Evolutionary conservation across 2,329 filamentous ascomycete genomes (phyloP).

Genomic region (Xylariaceae sp.): DNA sequence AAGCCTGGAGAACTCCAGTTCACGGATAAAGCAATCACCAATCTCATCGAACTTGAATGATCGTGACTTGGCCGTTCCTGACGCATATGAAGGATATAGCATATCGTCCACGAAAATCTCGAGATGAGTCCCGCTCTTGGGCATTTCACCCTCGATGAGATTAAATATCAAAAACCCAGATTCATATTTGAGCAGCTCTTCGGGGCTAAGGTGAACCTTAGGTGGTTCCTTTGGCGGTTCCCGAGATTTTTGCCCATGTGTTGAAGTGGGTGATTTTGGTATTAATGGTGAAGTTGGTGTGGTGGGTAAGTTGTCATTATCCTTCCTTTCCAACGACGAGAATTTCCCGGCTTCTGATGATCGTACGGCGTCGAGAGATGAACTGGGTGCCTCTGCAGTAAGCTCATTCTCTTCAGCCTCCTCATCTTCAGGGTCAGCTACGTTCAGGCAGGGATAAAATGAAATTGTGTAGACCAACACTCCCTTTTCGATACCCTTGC

Average conservation of each 20-base stretch:
- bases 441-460: conserved; percentile 88
- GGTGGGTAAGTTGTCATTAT: conserved; percentile 35
- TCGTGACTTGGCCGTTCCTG: conserved; percentile 73
- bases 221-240: conserved; percentile 64
- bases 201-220: conserved; percentile 77
- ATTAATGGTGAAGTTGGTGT: conserved; percentile 47
- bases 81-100: conserved; percentile 86
- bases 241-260: conserved; percentile 51
- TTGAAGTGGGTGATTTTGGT: conserved; percentile 49
- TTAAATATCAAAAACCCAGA: conserved; percentile 94
- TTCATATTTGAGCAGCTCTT: conserved; percentile 85
- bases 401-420: conserved; percentile 48
- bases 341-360: conserved; percentile 52
- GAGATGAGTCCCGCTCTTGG: conserved; percentile 75
- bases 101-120: conserved; percentile 95
- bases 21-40: conserved; percentile 93
- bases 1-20: conserved; percentile 94
- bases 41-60: conserved; percentile 84
- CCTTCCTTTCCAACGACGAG: conserved; percentile 44
- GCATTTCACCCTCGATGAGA: conserved; percentile 85
- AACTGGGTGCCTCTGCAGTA: conserved; percentile 27
- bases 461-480: conserved; percentile 79
- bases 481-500: conserved; percentile 78
- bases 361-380: conserved; percentile 44
- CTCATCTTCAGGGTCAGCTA: conserved; percentile 89